A percentile compares a stretch with the other conserved stretches of the same genome.
Conservation (phyloP, 1,284 basidiomycete species). For the Ganoderma sp. region DNA sequence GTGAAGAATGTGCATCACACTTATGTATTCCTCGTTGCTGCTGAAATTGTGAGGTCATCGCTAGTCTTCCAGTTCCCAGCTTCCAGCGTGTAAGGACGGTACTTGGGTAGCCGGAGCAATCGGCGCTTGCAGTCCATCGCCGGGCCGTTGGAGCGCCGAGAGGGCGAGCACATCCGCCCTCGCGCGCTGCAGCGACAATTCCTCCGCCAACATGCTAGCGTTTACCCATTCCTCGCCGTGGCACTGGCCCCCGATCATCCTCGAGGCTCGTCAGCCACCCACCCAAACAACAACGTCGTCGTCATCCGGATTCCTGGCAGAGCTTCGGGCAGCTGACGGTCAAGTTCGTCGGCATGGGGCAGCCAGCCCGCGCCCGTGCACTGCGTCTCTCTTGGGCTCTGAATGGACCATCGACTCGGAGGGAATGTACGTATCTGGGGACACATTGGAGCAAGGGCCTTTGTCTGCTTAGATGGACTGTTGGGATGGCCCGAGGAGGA, state of each 20-base stretch:
- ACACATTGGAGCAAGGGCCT: constrained; percentile 5
- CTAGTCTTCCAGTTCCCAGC: too few species aligned
- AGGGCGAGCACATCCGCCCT: too few species aligned
- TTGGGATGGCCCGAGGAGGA: constrained; percentile 27
- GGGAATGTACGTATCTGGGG: constrained; percentile 11
- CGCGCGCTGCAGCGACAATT: constrained; percentile 9
- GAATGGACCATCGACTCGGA: constrained; percentile 28
- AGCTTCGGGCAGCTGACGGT: constrained; percentile 36
- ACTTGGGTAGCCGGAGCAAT: too few species aligned
- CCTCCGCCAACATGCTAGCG: constrained; percentile 49
- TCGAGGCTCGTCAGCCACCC: constrained; percentile 41
- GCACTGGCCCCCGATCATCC: constrained; percentile 44
- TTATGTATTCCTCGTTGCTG: too few species aligned
- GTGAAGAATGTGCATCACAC: too few species aligned
- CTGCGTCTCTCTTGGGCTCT: constrained; percentile 30
- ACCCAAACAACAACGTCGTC: constrained; percentile 39
- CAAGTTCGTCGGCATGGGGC: constrained; percentile 17
- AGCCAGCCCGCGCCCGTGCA: constrained; percentile 41
- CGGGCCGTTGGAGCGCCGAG: too few species aligned
- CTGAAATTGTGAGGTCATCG: too few species aligned
- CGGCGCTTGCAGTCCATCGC: too few species aligned
- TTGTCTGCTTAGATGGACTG: constrained; percentile 37
- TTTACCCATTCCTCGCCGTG: constrained; percentile 39
- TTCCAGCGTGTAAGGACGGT: too few species aligned
- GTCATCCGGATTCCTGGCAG: constrained; percentile 47